These are phyloP conservation scores for Collybia nuda DNA, from an alignment of 768 basidiomycete species.

Conservation along the genomic window DNA sequence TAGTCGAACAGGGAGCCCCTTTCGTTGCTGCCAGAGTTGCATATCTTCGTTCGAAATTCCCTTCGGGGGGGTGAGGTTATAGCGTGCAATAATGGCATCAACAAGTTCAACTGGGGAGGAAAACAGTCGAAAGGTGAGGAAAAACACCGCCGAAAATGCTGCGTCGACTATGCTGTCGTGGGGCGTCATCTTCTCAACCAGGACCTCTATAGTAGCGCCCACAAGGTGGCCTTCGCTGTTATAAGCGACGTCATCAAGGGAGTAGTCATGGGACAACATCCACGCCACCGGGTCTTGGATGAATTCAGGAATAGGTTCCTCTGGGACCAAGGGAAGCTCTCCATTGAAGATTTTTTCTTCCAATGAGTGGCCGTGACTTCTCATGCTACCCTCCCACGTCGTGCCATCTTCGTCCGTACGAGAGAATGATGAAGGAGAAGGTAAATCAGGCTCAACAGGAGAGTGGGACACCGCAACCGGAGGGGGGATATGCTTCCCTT, in stretches of 20 bases:
- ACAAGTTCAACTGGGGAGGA: slow-evolving; percentile 76
- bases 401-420: slow-evolving; percentile 55
- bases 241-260: slow-evolving; percentile 82
- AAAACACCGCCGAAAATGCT: slow-evolving; percentile 86
- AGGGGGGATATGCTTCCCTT: slow-evolving; percentile 32
- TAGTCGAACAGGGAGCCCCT: slow-evolving; percentile 87
- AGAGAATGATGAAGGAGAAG: slow-evolving; percentile 53
- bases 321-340: slow-evolving; percentile 49
- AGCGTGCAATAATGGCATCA: slow-evolving; percentile 76
- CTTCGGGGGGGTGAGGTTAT: slow-evolving; percentile 71
- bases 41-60: slow-evolving; percentile 58
- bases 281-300: slow-evolving; percentile 46
- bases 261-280: slow-evolving; percentile 76
- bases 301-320: slow-evolving; percentile 37
- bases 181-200: slow-evolving; percentile 98
- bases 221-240: slow-evolving; percentile 89
- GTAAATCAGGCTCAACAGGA: slow-evolving; percentile 39
- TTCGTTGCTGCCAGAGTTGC: slow-evolving; percentile 80
- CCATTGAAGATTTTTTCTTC: slow-evolving; percentile 59
- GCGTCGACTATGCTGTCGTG: slow-evolving; percentile 90
- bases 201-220: slow-evolving; percentile 82
- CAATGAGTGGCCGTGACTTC: slow-evolving; percentile 30
- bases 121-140: slow-evolving; percentile 94
- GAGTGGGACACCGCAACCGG: slow-evolving; percentile 24
- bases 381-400: slow-evolving; percentile 55